Evolutionary conservation across 2,329 filamentous ascomycete genomes (phyloP).

Genomic region (Aspergillus sp.): DNA sequence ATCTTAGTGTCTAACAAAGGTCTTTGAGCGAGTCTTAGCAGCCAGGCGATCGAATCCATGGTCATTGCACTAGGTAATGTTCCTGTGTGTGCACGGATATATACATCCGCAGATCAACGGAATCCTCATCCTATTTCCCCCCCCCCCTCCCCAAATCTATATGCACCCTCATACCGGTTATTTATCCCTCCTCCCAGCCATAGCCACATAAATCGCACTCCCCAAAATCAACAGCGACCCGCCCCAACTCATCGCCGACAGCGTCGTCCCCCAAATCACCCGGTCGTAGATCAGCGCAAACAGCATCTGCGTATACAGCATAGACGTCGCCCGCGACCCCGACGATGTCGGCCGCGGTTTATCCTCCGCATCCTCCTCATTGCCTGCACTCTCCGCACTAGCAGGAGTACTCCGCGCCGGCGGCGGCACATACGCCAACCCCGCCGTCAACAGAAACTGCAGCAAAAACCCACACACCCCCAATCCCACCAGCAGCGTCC

Average conservation of each 20-base stretch:
- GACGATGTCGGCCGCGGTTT: constrained; percentile 9
- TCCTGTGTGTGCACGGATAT: not conserved
- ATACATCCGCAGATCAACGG: not conserved
- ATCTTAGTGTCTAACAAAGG: too few species aligned
- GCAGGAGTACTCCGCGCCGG: constrained; percentile 31
- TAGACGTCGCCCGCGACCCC: constrained; percentile 57
- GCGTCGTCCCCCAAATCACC: constrained; percentile 60
- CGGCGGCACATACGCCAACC: constrained; percentile 68
- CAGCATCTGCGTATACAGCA: constrained; percentile 69
- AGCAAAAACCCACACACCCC: constrained; percentile 75
- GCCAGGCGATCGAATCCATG: too few species aligned
- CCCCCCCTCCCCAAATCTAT: too few species aligned
- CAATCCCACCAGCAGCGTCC: constrained; percentile 65
- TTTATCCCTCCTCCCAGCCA: constrained; percentile 35
- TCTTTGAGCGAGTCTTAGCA: too few species aligned
- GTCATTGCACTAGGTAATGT: too few species aligned
- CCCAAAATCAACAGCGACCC: constrained; percentile 64
- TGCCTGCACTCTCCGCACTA: not conserved
- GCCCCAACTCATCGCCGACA: constrained; percentile 56
- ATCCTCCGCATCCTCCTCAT: not conserved
- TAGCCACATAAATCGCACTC: constrained; percentile 62
- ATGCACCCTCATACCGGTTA: too few species aligned
- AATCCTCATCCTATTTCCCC: too few species aligned
- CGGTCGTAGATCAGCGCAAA: constrained; percentile 66
- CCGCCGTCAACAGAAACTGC: constrained; percentile 81